These are phyloP conservation scores for Lyophyllum semitale DNA, from an alignment of 768 basidiomycete species.

Conservation along the genomic window DNA sequence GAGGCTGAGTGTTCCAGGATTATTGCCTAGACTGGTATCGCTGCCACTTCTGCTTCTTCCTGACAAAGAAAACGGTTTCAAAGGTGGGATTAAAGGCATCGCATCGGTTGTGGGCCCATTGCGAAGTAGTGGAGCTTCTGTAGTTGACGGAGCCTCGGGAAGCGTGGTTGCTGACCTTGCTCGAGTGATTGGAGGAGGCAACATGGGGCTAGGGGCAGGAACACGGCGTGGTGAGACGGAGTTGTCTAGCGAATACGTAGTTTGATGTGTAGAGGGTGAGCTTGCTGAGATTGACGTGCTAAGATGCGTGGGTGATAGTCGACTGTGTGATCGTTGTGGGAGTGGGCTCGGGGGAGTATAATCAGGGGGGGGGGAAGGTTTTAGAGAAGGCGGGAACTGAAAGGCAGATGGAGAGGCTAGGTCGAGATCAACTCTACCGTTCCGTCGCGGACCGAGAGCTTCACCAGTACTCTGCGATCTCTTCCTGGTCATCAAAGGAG, in stretches of 20 bases:
- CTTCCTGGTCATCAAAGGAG: conserved; percentile 31
- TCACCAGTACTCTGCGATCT: conserved; percentile 46
- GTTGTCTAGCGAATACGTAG: conserved; percentile 58
- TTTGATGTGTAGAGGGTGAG: conserved; percentile 47
- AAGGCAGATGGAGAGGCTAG: conserved; percentile 41
- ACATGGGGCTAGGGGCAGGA: conserved; percentile 20
- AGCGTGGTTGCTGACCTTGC: conserved; percentile 46
- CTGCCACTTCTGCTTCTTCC: conserved; percentile 50
- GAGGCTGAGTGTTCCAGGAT: conserved; percentile 53
- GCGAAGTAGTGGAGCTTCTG: conserved; percentile 10
- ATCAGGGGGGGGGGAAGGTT: conserved; percentile 20
- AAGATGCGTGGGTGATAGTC: conserved; percentile 32
- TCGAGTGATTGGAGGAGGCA: conserved; percentile 37
- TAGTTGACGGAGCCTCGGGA: conserved; percentile 23
- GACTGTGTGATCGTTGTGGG: conserved; percentile 20
- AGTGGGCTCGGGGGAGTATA: conserved; percentile 16
- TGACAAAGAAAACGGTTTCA: conserved; percentile 44
- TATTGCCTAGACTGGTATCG: conserved; percentile 37
- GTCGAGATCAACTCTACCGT: conserved; percentile 22
- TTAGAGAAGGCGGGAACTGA: conserved; percentile 40
- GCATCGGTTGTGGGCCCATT: conserved; percentile 16
- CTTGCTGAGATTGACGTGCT: conserved; percentile 26
- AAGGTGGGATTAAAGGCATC: conserved; percentile 38
- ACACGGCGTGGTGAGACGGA: conserved; percentile 31
- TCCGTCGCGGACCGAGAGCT: conserved; percentile 14